Evolutionary conservation across 2,329 filamentous ascomycete genomes (phyloP), one percentile per base, ranked within the genome.

Genomic region (Chaetomium olivaceum): DNA sequence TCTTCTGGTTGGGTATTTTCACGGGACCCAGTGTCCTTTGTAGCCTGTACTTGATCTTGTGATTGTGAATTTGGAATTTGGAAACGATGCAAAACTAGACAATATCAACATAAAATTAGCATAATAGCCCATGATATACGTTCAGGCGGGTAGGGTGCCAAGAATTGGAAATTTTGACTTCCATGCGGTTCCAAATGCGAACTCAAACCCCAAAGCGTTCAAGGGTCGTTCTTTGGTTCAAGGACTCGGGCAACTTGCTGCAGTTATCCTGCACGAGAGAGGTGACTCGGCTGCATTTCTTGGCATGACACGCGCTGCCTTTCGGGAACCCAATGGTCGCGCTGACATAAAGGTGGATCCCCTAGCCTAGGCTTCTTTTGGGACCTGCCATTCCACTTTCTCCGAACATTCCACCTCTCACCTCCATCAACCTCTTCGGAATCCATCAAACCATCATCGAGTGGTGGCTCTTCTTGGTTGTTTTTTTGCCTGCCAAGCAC

Each of bases 1-100:
- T 92, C 3, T 93, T 93, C 72, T 94, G 91, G 91, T 73, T 91
- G 50, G 90, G 91, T 0, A 83, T 93, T n/a, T 91, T 91, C 66
- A 89, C 89, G 2, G 90, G 89, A 0, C 91, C 91, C 1, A 91
- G 89, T 76, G 75, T 91, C 48, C 73, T 88, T 27, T 87, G 85
- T 71, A 87, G 85, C 64, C 72, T 88, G 61, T 88, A 88, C 70
- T 73, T 88, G 63, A 83, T 88, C 51, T 73, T 88, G 33, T 88
- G 48, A 67, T 51, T 54, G 48, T 3, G 21, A 61, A 11, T 51
- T 54, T 36, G n/a, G 16, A 6, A 5, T 9, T 31, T 23, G 43
- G 54, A 56, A 48, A 29, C 19, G 4, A 3, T 19, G 31, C 6
- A n/a, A 56, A 2, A 36, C 33, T 36, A 36, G 9, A 57, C n/a